Evolutionary conservation across 352 stramenopile species (phyloP), one percentile per base, ranked within the genome.

Genomic region (Phytophthora syringae): DNA sequence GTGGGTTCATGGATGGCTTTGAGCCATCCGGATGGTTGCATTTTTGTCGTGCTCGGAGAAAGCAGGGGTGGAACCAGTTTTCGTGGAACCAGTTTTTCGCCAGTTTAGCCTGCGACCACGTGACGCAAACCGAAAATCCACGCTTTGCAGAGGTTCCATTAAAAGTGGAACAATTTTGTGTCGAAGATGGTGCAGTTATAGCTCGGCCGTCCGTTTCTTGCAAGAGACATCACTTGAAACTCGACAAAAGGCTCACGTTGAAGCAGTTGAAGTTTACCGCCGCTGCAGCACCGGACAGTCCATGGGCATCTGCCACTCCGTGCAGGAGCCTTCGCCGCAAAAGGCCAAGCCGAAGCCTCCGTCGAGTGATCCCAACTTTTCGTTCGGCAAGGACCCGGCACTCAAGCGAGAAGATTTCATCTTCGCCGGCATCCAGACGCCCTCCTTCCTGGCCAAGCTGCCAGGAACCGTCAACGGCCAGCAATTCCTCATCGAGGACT

Each of bases 401-500:
- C 70, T 94, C 59, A 91, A 88, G 39, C 78, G 76, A 34, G 83
- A 89, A 48, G 82, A 94, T 57, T 92, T 76, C 22, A 80, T 92
- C 67, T 88, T 89, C 61, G 71, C 80, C 42, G 73, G 76, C 53
- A 66, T 81, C 25, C 62, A 72, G 21, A 70, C 60, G 20, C 67
- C 76, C 5, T 77, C 70, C 3, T 72, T 76, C 39, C 70, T 92
- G 18, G 49, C 74, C 40, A 90, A 89, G 53, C 67, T 75, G 21
- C 83, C 85, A 2, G 85, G 85, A 25, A 82, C 50, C 50, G 77
- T 94, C 60, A 85, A 83, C 47, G 85, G 85, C 43, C 83, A 94
- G 77, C 85, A 94, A 56, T 94, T 94, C 64, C 67, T 94, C 52
- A 70, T 94, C 45, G 84, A 94, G 40, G 71, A 87, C 44, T 92